Percentiles rank a stretch among this genome's conserved stretches.
phyloP scores from a whole-genome alignment of 495 filamentous ascomycete species.

The Penicillium egyptiacum region DNA sequence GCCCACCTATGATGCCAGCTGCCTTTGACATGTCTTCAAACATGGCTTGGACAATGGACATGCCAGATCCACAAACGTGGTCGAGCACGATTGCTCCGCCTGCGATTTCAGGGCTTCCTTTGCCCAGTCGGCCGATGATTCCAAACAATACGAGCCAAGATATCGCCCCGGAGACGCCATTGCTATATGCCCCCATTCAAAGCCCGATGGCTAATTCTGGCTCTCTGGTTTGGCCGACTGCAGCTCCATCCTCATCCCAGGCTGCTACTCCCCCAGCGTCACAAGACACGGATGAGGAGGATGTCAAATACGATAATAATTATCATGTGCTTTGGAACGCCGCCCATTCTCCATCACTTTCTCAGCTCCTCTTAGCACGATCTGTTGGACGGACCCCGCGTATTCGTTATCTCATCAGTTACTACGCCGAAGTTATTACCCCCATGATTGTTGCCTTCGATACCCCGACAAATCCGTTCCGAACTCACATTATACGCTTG shows the following conservation, averaged over 20 bases:
- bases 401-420: constrained; percentile 58
- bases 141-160: constrained; percentile 19
- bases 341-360: constrained; percentile 41
- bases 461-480: constrained; percentile 77
- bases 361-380: constrained; percentile 46
- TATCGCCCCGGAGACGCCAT: constrained; percentile 18
- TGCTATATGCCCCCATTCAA: constrained; percentile 19
- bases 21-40: constrained; percentile 15
- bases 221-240: constrained; percentile 20
- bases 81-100: constrained; percentile 21
- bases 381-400: constrained; percentile 55
- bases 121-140: constrained; percentile 22
- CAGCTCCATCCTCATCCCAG: constrained; percentile 10
- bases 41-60: constrained; percentile 31
- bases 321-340: constrained; percentile 24
- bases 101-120: constrained; percentile 29
- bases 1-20: constrained; percentile 14
- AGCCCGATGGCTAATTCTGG: constrained; percentile 20
- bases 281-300: constrained; percentile 29
- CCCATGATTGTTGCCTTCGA: constrained; percentile 91
- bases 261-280: constrained; percentile 13
- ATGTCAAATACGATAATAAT: constrained; percentile 18
- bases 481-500: constrained; percentile 77
- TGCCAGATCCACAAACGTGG: constrained; percentile 33
- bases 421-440: constrained; percentile 84